Percentiles rank a stretch among this genome's conserved stretches.
Evolutionary conservation across 495 filamentous ascomycete species (phyloP).

Genomic region (Glarea lozoyensis): DNA sequence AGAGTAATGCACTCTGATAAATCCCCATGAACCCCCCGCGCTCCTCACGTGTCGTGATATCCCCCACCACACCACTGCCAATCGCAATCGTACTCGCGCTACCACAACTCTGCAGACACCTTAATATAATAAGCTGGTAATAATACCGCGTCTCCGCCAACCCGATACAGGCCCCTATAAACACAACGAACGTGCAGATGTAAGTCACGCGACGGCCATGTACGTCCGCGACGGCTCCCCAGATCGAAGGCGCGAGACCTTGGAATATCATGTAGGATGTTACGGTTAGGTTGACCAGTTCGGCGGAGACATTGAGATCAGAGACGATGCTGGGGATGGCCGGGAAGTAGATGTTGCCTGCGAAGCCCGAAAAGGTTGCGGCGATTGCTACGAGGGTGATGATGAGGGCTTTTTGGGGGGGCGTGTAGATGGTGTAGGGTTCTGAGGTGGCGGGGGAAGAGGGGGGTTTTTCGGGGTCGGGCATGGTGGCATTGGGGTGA

Average conservation of each 20-base stretch:
- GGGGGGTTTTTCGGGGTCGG: no score
- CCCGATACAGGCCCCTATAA: slow-evolving; percentile 53
- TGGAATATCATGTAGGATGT: slow-evolving; percentile 28
- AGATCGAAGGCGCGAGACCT: slow-evolving; percentile 16
- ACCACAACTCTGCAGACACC: slow-evolving; percentile 53
- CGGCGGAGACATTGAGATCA: slow-evolving; percentile 21
- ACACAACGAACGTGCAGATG: slow-evolving; percentile 32
- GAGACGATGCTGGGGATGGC: slow-evolving; percentile 21
- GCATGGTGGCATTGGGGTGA: no score
- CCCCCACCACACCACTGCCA: slow-evolving; percentile 43
- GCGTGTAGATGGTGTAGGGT: slow-evolving; percentile 25
- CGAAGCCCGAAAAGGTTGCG: slow-evolving; percentile 25
- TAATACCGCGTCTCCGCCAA: slow-evolving; percentile 48
- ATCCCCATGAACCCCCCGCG: slow-evolving; percentile 47
- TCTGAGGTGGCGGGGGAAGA: no score
- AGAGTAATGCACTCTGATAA: slow-evolving; percentile 36
- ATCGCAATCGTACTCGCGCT: slow-evolving; percentile 46
- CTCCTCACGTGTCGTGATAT: slow-evolving; percentile 43
- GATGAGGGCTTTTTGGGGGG: slow-evolving; percentile 25
- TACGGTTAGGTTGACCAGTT: slow-evolving; percentile 29
- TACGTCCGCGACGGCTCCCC: slow-evolving; percentile 50
- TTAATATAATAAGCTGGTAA: slow-evolving; percentile 48
- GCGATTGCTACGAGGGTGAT: slow-evolving; percentile 29
- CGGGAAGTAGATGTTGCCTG: slow-evolving; percentile 36
- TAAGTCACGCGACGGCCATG: slow-evolving; percentile 47